Evolutionary conservation across 371 early-diverging fungal genomes (phyloP).

Genomic region (Mortierella sp.): DNA sequence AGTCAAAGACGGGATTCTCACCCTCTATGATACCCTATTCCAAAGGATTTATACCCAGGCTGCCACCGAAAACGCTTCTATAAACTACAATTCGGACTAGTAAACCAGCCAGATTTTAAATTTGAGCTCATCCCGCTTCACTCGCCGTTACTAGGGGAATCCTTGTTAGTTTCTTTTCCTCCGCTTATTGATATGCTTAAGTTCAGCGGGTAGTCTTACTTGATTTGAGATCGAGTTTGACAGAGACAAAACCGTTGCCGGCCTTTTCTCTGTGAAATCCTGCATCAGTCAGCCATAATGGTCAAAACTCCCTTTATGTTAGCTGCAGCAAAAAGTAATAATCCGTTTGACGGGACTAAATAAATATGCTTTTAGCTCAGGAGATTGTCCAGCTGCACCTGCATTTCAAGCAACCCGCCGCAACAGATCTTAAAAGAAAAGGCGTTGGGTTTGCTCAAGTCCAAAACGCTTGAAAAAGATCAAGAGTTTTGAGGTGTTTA

Average conservation of each 20-base stretch:
- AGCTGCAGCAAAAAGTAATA: conserved; percentile 40
- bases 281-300: conserved; percentile 23
- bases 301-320: conserved; percentile 27
- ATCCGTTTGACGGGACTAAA: conserved; percentile 36
- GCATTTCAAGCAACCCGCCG: conserved; percentile 28
- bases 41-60: conserved; percentile 62
- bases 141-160: conserved; percentile 76
- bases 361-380: conserved; percentile 24
- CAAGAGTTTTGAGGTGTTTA: conserved; percentile 9
- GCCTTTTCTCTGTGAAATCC: conserved; percentile 9
- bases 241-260: conserved; percentile 9
- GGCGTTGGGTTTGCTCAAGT: conserved; percentile 27
- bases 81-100: conserved; percentile 60
- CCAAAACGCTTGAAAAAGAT: not conserved
- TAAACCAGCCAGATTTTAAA: conserved; percentile 62
- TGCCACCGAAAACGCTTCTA: conserved; percentile 56
- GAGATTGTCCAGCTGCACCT: conserved; percentile 10
- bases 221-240: conserved; percentile 63
- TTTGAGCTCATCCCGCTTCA: conserved; percentile 74
- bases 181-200: conserved; percentile 82
- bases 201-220: conserved; percentile 74
- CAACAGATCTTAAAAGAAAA: conserved; percentile 6
- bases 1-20: conserved; percentile 67
- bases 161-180: conserved; percentile 82
- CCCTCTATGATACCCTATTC: conserved; percentile 70